These are phyloP conservation scores for Gracilaria domingensis DNA, from an alignment of 23 red algal species.

Conservation along the genomic window DNA sequence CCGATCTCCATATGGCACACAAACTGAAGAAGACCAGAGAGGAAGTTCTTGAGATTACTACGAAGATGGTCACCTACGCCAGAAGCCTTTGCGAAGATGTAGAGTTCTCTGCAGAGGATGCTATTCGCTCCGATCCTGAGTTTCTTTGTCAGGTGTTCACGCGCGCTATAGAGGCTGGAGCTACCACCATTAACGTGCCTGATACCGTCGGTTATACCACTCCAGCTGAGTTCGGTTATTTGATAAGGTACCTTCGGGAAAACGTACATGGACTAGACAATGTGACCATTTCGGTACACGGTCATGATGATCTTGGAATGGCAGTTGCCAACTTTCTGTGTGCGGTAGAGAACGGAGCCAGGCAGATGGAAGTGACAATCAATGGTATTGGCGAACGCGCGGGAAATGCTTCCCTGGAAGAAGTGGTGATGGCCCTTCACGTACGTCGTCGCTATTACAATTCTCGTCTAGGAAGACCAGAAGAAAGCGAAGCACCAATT, in stretches of 20 bases:
- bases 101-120: slow-evolving; percentile 99
- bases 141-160: slow-evolving; percentile 93
- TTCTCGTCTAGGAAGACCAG: slow-evolving; percentile 48
- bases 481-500: slow-evolving; percentile 61
- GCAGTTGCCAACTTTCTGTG: slow-evolving; percentile 97
- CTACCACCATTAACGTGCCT: slow-evolving; percentile 98
- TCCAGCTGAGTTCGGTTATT: slow-evolving; percentile 76
- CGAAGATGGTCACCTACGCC: slow-evolving; percentile 88
- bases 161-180: slow-evolving; percentile 90
- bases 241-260: slow-evolving; percentile 82
- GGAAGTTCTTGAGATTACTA: slow-evolving; percentile 89
- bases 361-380: slow-evolving; percentile 98
- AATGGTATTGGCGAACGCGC: slow-evolving; percentile 99
- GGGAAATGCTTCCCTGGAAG: slow-evolving; percentile 97
- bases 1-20: slow-evolving; percentile 97
- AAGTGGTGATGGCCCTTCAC: slow-evolving; percentile 97
- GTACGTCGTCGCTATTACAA: slow-evolving; percentile 94
- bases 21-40: slow-evolving; percentile 93
- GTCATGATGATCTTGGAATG: slow-evolving; percentile 99
- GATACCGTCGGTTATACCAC: slow-evolving; percentile 98
- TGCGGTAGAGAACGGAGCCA: slow-evolving; percentile 86
- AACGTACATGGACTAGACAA: slow-evolving; percentile 87
- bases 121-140: slow-evolving; percentile 93
- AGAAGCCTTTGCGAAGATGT: slow-evolving; percentile 98
- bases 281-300: slow-evolving; percentile 96